phyloP scores from a whole-genome alignment of 2,329 filamentous ascomycete species.

The Onygenales sp. region DNA sequence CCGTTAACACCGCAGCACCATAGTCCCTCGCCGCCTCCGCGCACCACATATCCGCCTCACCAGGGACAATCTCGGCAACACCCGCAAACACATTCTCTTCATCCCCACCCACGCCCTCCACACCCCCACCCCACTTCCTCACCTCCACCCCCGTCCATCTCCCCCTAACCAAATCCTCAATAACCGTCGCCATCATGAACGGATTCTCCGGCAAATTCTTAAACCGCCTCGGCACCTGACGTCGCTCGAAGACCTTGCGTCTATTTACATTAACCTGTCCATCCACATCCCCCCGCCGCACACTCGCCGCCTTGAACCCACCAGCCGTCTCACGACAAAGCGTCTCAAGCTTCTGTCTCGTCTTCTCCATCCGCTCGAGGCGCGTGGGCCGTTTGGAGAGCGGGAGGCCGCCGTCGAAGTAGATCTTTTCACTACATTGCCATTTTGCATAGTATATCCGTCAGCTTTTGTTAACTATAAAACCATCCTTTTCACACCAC shows the following conservation, averaged over 20 bases:
- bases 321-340: conserved; percentile 32
- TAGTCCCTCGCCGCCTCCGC: conserved; percentile 51
- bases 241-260: conserved; percentile 19
- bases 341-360: conserved; percentile 46
- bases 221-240: conserved; percentile 17
- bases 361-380: conserved; percentile 49
- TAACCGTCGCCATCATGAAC: conserved; percentile 68
- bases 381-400: conserved; percentile 53
- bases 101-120: neutral
- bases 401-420: conserved; percentile 80
- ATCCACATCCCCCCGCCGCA: neutral
- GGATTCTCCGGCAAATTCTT: conserved; percentile 44
- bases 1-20: conserved; percentile 58
- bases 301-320: conserved; percentile 16
- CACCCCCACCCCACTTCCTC: conserved; percentile 4
- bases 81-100: conserved; percentile 22
- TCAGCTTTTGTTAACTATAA: neutral
- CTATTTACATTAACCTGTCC: conserved; percentile 7
- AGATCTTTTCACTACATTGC: conserved; percentile 49
- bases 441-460: neutral
- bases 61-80: conserved; percentile 55
- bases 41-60: conserved; percentile 78
- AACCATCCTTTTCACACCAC: neutral
- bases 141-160: conserved; percentile 16
- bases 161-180: conserved; percentile 54